These are phyloP conservation scores for Themeda triandra DNA, from an alignment of 176 grass and related monocot species.

Conservation along the genomic window DNA sequence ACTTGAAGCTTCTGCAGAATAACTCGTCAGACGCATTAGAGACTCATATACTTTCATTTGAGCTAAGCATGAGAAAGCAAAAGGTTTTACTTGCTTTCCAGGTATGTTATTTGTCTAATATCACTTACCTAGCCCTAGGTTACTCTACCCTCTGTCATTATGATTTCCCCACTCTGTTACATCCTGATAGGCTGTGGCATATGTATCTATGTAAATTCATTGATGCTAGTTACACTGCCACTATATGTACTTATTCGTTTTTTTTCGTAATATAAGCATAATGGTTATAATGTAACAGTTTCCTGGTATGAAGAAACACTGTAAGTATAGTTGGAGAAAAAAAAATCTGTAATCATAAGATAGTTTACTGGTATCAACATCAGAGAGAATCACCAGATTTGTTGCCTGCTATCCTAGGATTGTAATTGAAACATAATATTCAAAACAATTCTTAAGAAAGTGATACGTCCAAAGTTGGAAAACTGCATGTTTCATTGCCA, in stretches of 20 bases:
- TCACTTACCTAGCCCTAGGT: neutral
- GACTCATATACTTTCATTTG: conserved; percentile 93
- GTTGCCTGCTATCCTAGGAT: neutral
- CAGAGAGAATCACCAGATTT: neutral
- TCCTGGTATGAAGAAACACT: neutral
- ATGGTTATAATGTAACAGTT: neutral
- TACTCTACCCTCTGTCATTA: neutral
- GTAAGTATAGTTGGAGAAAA: neutral
- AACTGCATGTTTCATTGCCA: neutral
- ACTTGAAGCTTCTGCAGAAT: conserved; percentile 92
- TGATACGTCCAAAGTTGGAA: neutral
- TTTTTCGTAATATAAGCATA: neutral
- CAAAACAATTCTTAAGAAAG: neutral
- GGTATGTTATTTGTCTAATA: conserved; percentile 42
- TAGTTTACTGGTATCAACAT: neutral
- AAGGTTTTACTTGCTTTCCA: conserved; percentile 96
- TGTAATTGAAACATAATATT: conserved; percentile 4
- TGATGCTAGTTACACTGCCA: neutral
- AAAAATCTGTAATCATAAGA: neutral
- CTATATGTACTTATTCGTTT: neutral
- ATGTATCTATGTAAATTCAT: conserved; percentile 8
- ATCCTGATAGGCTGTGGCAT: neutral
- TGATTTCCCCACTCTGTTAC: neutral
- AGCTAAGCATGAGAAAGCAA: conserved; percentile 96
- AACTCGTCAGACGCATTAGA: conserved; percentile 81